A percentile compares a stretch with the other conserved stretches of the same genome.
Conservation (phyloP, 2,329 filamentous ascomycete genomes). For the Penicillium sp. region DNA sequence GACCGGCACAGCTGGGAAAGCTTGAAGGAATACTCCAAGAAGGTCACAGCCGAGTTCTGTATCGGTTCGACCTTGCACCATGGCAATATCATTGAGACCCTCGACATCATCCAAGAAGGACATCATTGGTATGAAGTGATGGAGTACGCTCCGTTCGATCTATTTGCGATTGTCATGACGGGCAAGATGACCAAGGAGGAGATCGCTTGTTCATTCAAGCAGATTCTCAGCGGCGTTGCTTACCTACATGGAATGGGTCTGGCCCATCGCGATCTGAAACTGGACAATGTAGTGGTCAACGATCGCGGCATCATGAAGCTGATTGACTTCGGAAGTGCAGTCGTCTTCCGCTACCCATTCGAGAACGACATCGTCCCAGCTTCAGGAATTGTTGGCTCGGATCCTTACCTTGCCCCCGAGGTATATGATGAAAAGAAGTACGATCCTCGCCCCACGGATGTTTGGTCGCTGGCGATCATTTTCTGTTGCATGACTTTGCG, state of each 20-base stretch:
- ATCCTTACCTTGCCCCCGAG: constrained; percentile 95
- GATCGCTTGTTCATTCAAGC: constrained; percentile 86
- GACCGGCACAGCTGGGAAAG: constrained; percentile 90
- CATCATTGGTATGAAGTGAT: constrained; percentile 97
- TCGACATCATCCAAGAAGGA: constrained; percentile 95
- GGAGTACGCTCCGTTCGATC: constrained; percentile 95
- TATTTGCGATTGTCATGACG: constrained; percentile 99
- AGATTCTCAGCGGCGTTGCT: constrained; percentile 91
- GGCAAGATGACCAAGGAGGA: constrained; percentile 95
- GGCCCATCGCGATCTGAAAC: constrained; percentile 90
- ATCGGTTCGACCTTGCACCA: constrained; percentile 96
- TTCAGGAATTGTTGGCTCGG: constrained; percentile 79
- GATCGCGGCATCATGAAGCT: constrained; percentile 98
- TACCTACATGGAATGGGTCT: constrained; percentile 95
- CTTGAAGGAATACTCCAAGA: constrained; percentile 95
- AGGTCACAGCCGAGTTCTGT: constrained; percentile 97
- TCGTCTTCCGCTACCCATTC: constrained; percentile 96
- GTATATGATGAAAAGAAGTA: constrained; percentile 94
- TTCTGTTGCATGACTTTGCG: constrained; percentile 98
- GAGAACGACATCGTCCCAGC: constrained; percentile 84
- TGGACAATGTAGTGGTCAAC: constrained; percentile 98
- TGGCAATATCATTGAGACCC: constrained; percentile 96
- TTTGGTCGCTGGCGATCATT: constrained; percentile 98
- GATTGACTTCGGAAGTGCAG: constrained; percentile 97
- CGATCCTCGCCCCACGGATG: constrained; percentile 89